phyloP scores from a whole-genome alignment of 805 yeast genomes.

The Wickerhamomyces strasburgensis region DNA sequence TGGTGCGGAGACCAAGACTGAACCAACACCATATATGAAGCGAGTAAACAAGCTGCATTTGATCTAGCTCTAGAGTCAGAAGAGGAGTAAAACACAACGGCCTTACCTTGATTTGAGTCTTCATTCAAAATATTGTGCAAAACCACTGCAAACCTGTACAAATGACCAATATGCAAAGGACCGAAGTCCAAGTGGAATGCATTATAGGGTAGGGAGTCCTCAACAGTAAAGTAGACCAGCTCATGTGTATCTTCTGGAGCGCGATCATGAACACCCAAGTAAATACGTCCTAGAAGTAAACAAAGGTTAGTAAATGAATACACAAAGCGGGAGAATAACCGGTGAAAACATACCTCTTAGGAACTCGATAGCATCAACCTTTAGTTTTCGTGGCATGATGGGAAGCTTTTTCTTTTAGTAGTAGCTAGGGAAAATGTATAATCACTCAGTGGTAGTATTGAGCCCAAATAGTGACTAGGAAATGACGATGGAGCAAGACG shows the following conservation, averaged over 20 bases:
- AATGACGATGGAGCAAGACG: not conserved
- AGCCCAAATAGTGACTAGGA: no score
- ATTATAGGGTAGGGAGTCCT: conserved; percentile 87
- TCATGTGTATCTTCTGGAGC: conserved; percentile 73
- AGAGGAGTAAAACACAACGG: conserved; percentile 85
- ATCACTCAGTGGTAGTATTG: no score
- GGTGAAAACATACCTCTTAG: conserved; percentile 17
- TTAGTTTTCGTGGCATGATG: conserved; percentile 46
- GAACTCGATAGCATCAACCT: conserved; percentile 51
- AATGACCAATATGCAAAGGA: conserved; percentile 87
- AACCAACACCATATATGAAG: conserved; percentile 91
- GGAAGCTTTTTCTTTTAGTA: no score
- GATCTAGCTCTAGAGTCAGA: conserved; percentile 78
- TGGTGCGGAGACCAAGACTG: conserved; percentile 99
- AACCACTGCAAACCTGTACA: conserved; percentile 92
- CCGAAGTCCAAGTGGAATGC: conserved; percentile 97
- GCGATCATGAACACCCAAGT: conserved; percentile 83
- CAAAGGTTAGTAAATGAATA: not conserved
- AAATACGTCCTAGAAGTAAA: conserved; percentile 43
- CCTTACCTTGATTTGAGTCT: conserved; percentile 75
- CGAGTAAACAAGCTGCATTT: conserved; percentile 89
- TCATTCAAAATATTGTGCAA: conserved; percentile 89
- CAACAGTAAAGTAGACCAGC: conserved; percentile 83
- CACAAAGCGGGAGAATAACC: not conserved
- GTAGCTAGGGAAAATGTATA: no score